Evolutionary conservation across 1,284 basidiomycete species (phyloP), one percentile per base, ranked within the genome.

Genomic region (Tetrapyrgos nigripes): DNA sequence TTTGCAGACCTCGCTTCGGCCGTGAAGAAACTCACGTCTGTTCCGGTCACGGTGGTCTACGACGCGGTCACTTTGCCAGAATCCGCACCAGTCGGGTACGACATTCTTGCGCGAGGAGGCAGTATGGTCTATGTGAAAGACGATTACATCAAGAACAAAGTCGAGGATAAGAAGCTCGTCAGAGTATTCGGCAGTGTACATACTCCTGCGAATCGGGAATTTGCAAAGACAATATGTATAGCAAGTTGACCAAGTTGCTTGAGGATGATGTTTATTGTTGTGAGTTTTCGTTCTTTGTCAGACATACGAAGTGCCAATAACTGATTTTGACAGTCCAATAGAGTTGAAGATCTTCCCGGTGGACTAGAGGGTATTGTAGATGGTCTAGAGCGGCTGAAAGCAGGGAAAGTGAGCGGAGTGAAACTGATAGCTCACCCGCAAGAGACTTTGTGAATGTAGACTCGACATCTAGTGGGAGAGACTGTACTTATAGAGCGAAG

Each of bases 381-480:
- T 9, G 85, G 81, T 0, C 63, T 87, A 53, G 68, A 76, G 31
- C 70, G 71, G 56, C 50, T 87, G 66, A 68, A 72, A 61, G 61
- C 67, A 1, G 69, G 74, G 9, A 63, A 78, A 52, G 73, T 86
- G 14, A 84, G 81, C 26, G 82, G 76, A 2, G 66, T 69, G n/a
- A 86, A 87, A 64, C 69, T 87, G 10, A 72, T 87, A 13, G 79
- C 64, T 1, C 76, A 67, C 46, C 83, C 83, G 2, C 76, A 79
- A 50, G 81, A 86, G 61, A 82, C 37, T 5, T n/a, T n/a, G 13
- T 40, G 37, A 40, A n/a, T 40, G 37, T 33, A 33, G 14, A 33
- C 14, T 33, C 31, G 31, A 33, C 31, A 14, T 33, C 8, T 33
- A 33, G 31, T 33, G n/a, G n/a, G n/a, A n/a, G n/a, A n/a, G n/a